These are phyloP conservation scores for Tetrapyrgos nigripes DNA, from an alignment of 1,284 basidiomycete genomes.

Conservation along the genomic window DNA sequence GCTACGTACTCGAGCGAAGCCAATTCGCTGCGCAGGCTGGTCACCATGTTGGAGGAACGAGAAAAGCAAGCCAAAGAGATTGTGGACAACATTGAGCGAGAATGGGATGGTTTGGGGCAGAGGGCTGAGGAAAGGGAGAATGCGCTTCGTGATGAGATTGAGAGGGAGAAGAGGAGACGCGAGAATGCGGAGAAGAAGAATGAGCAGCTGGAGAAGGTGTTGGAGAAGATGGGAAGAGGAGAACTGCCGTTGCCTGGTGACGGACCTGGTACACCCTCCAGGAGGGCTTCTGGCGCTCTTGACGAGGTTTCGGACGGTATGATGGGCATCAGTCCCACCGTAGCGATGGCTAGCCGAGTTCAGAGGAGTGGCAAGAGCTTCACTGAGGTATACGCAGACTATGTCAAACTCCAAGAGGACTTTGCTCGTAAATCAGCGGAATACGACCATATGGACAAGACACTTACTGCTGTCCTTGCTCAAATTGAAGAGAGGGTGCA, in stretches of 20 bases:
- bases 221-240: conserved; percentile 77
- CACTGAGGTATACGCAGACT: conserved; percentile 91
- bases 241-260: conserved; percentile 65
- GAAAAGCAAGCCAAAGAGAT: conserved; percentile 81
- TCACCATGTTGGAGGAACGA: conserved; percentile 83
- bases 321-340: conserved; percentile 80
- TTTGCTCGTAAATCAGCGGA: conserved; percentile 80
- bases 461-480: conserved; percentile 73
- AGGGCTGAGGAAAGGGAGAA: conserved; percentile 73
- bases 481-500: conserved; percentile 91
- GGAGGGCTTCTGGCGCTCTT: conserved; percentile 41
- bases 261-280: conserved; percentile 55
- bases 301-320: conserved; percentile 57
- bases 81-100: conserved; percentile 78
- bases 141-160: conserved; percentile 67
- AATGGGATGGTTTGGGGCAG: conserved; percentile 77
- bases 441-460: conserved; percentile 81
- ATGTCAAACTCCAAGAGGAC: conserved; percentile 85
- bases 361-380: conserved; percentile 86
- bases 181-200: conserved; percentile 67
- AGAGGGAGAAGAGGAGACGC: conserved; percentile 63
- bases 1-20: conserved; percentile 80
- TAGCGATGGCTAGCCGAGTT: conserved; percentile 81
- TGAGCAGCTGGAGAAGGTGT: conserved; percentile 69
- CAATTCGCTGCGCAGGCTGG: conserved; percentile 71